These are phyloP conservation scores for Penicillium paneum DNA, from an alignment of 2,329 filamentous ascomycete species.

Conservation along the genomic window DNA sequence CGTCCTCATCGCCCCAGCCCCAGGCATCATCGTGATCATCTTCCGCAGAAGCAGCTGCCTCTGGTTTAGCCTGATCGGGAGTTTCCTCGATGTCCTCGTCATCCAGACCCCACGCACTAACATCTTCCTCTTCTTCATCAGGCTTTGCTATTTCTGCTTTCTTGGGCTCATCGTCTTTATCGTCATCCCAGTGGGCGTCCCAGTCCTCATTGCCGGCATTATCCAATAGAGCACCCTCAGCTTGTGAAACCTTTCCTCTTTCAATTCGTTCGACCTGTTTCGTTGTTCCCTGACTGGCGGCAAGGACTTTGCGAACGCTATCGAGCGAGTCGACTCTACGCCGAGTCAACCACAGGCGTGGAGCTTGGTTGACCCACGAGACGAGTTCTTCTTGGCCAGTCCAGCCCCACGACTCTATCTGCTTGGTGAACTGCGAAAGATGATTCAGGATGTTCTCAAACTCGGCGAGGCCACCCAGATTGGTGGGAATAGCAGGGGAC, in stretches of 20 bases:
- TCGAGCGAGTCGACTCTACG: slow-evolving; percentile 77
- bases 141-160: slow-evolving; percentile 13
- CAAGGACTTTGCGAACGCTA: slow-evolving; percentile 66
- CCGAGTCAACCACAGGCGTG: slow-evolving; percentile 80
- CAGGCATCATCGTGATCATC: slow-evolving; percentile 63
- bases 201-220: slow-evolving; percentile 61
- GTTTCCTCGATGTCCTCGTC: slow-evolving; percentile 40
- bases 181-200: slow-evolving; percentile 77
- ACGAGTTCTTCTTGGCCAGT: slow-evolving; percentile 60
- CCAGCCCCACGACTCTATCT: slow-evolving; percentile 63
- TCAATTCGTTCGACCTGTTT: slow-evolving; percentile 79
- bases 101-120: slow-evolving; percentile 53
- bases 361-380: slow-evolving; percentile 77
- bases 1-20: slow-evolving; percentile 75
- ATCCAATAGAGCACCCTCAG: slow-evolving; percentile 63
- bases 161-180: slow-evolving; percentile 48
- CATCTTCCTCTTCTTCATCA: slow-evolving; percentile 42
- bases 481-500: slow-evolving; percentile 69
- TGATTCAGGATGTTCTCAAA: slow-evolving; percentile 70
- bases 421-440: slow-evolving; percentile 62
- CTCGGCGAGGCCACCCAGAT: slow-evolving; percentile 64
- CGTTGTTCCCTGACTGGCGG: slow-evolving; percentile 62
- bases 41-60: slow-evolving; percentile 16
- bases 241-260: slow-evolving; percentile 70
- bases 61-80: slow-evolving; percentile 21